These are phyloP conservation scores for Cicer judaicum DNA, from an alignment of 306 rosid genomes.

Conservation along the genomic window DNA sequence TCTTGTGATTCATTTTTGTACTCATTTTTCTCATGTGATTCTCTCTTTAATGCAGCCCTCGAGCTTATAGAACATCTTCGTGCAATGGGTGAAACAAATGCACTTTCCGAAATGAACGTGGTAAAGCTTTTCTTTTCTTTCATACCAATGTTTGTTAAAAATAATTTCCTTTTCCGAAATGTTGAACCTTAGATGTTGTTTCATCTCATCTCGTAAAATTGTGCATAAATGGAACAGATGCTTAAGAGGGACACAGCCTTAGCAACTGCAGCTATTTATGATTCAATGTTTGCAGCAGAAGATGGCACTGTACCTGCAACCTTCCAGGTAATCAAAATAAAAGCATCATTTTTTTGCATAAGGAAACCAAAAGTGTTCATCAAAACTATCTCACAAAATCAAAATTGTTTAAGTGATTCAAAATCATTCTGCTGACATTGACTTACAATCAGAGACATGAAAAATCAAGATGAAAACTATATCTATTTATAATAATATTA, in stretches of 20 bases:
- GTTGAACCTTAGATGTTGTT: conserved; percentile 21
- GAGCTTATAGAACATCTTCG: conserved; percentile 94
- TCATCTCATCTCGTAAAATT: conserved; percentile 28
- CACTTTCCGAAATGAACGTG: conserved; percentile 74
- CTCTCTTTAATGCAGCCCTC: conserved; percentile 61
- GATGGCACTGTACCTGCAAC: conserved; percentile 97
- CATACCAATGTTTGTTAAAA: conserved; percentile 26
- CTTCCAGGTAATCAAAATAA: conserved; percentile 71
- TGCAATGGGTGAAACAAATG: conserved; percentile 92
- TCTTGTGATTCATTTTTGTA: neutral
- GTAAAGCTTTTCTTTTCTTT: conserved; percentile 50
- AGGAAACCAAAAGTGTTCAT: conserved; percentile 12
- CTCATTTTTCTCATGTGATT: conserved; percentile 34
- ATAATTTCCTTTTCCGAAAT: conserved; percentile 30
- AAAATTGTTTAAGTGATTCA: neutral
- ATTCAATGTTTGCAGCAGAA: conserved; percentile 88
- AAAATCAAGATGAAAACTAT: no score
- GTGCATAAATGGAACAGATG: conserved; percentile 56
- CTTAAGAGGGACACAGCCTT: conserved; percentile 86
- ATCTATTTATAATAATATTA: no score
- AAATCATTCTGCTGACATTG: no score
- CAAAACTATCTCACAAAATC: conserved; percentile 1
- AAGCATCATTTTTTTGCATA: conserved; percentile 6
- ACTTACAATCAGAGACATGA: no score
- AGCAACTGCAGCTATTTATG: conserved; percentile 94